These are phyloP conservation scores for Metschnikowia henanensis DNA, from an alignment of 805 yeast species.

Conservation along the genomic window DNA sequence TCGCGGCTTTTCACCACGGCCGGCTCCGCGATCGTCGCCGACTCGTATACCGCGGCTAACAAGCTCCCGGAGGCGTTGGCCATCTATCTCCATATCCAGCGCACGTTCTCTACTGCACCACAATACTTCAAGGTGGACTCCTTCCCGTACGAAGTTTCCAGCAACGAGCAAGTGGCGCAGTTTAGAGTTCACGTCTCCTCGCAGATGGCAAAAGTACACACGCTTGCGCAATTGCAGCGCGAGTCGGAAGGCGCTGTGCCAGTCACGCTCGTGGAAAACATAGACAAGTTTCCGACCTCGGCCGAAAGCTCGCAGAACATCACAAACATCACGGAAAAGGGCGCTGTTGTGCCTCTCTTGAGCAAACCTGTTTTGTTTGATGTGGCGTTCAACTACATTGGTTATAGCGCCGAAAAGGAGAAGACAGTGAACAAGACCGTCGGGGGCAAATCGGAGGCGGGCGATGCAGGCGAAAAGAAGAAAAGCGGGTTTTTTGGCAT, in stretches of 20 bases:
- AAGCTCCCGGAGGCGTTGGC: conserved; percentile 49
- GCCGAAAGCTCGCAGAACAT: conserved; percentile 21
- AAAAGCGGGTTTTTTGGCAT: conserved; percentile 69
- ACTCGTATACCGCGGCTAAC: conserved; percentile 40
- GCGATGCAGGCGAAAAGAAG: conserved; percentile 42
- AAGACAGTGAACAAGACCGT: conserved; percentile 14
- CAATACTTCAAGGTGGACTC: conserved; percentile 32
- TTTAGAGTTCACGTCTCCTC: conserved; percentile 22
- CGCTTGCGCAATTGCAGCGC: conserved; percentile 47
- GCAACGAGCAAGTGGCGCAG: conserved; percentile 28
- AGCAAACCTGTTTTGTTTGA: conserved; percentile 92
- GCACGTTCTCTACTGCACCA: conserved; percentile 16
- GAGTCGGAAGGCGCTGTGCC: conserved; percentile 15
- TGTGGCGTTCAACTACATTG: conserved; percentile 80
- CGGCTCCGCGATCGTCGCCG: conserved; percentile 46
- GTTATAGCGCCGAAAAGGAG: conserved; percentile 38
- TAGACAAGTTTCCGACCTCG: conserved; percentile 39
- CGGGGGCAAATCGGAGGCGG: conserved; percentile 17
- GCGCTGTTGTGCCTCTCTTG: conserved; percentile 54
- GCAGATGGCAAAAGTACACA: conserved; percentile 32
- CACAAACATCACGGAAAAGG: conserved; percentile 23
- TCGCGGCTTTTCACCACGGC: conserved; percentile 45
- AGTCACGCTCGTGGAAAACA: conserved; percentile 45
- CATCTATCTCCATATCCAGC: conserved; percentile 29
- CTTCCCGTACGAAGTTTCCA: conserved; percentile 45